A percentile compares a stretch with the other conserved stretches of the same genome.
phyloP scores from a whole-genome alignment of 2,329 filamentous ascomycete genomes.

The Penicillium sp. region DNA sequence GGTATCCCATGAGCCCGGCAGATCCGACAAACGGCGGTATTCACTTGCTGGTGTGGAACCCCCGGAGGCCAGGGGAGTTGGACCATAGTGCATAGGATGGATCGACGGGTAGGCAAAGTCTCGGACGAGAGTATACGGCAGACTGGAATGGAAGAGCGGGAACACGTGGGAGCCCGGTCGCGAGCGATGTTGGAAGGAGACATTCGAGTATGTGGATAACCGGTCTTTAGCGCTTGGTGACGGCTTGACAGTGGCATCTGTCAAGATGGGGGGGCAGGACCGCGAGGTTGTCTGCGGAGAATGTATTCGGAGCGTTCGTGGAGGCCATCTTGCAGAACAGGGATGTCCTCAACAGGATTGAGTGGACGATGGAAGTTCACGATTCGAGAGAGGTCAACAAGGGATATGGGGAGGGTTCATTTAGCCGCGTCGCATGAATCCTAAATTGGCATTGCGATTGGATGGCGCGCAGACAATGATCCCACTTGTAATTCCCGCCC shows the following conservation, averaged over 20 bases:
- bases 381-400: constrained; percentile 21
- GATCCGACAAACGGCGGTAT: constrained; percentile 76
- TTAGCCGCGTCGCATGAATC: constrained; percentile 24
- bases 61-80: constrained; percentile 75
- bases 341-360: constrained; percentile 6
- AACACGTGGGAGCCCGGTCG: constrained; percentile 80
- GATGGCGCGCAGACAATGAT: constrained; percentile 10
- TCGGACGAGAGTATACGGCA: constrained; percentile 85
- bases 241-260: constrained; percentile 57
- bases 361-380: constrained; percentile 19
- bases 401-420: constrained; percentile 23
- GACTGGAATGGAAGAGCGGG: constrained; percentile 79
- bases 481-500: constrained; percentile 22
- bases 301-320: constrained; percentile 30
- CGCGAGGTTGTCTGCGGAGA: constrained; percentile 28
- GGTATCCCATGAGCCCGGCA: constrained; percentile 70
- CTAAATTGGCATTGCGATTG: constrained; percentile 40
- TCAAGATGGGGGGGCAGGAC: constrained; percentile 52
- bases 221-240: constrained; percentile 79
- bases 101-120: constrained; percentile 88
- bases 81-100: constrained; percentile 91
- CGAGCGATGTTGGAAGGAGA: constrained; percentile 66
- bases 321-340: constrained; percentile 39
- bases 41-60: constrained; percentile 85
- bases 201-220: constrained; percentile 78